These are phyloP conservation scores for Trichomonas tenax DNA, from an alignment of 208 protist species.

Conservation along the genomic window DNA sequence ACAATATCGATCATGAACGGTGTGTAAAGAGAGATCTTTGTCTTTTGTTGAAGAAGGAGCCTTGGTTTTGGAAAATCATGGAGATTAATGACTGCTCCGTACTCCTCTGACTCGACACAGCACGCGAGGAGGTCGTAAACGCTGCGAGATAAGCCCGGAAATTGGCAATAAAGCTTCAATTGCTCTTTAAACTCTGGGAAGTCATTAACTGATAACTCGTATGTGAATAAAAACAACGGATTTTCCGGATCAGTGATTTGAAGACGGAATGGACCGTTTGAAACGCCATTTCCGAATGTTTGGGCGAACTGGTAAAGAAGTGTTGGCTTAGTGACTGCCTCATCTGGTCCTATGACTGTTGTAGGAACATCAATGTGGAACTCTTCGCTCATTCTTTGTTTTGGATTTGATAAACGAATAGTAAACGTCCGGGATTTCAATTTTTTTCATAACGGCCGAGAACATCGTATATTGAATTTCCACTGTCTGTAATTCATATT, in stretches of 20 bases:
- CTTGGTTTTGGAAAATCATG: not conserved
- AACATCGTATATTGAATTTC: no score
- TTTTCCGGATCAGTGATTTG: conserved; percentile 21
- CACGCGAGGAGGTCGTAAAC: not conserved
- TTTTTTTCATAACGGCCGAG: no score
- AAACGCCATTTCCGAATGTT: not conserved
- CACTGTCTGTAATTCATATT: no score
- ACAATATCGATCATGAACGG: not conserved
- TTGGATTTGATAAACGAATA: not conserved
- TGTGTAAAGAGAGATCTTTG: not conserved
- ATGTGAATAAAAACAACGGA: not conserved
- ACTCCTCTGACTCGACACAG: not conserved
- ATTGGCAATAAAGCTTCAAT: not conserved
- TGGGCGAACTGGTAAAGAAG: not conserved
- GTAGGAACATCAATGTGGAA: not conserved
- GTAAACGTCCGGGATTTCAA: not conserved
- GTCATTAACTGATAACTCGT: not conserved
- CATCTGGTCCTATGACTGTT: not conserved
- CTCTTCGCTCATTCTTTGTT: not conserved
- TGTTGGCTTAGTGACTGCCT: not conserved
- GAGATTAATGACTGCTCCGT: not conserved
- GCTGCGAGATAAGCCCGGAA: not conserved
- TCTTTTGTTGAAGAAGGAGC: not conserved
- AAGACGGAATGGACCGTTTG: not conserved
- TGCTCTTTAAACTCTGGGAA: not conserved